Evolutionary conservation across 2,329 filamentous ascomycete genomes (phyloP), one percentile per base, ranked within the genome.

Genomic region (Magnaporthiopsis incrustans): DNA sequence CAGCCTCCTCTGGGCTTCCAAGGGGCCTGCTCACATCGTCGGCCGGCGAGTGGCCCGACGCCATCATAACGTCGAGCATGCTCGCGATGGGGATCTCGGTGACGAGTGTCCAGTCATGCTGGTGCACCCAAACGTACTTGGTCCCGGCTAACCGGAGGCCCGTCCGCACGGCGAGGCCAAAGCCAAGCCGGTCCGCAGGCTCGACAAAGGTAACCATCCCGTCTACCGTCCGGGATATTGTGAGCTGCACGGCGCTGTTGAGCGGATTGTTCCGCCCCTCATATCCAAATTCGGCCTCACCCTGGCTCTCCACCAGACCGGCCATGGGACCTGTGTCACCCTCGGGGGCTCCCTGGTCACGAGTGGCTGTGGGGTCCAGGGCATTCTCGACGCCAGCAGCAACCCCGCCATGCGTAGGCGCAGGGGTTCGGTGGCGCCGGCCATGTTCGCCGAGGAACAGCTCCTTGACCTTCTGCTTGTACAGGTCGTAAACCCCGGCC

Each of bases 111-210:
- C 82, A 85, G 71, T 85, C 82, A 68, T 85, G 82, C 71, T 85
- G 82, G 66, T 85, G 82, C 0, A 85, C 72, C 82, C 82, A 85
- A 22, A 84, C 81, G 59, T 82, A 82, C 0, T 80, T 79, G 1
- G 82, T 85, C 15, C 71, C 66, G 0, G 77, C 75, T 6, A 76
- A 63, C 3, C 82, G 74, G 59, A 85, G 70, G 0, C 82, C 82
- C 0, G 81, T 79, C 15, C 82, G 80, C 26, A 85, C 81, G 1
- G 79, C 82, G 0, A 85, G 73, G 0, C 81, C 82, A 60, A 85
- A 85, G 0, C 82, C 82, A 1, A 85, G 69, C 0, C 81, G 76
- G 44, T 75, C 73, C 0, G 68, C 61, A 4, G 80, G 76, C 68
- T 84, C 81, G 63, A 85, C 74, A 65, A 85, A 84, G 0, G 75